Evolutionary conservation across 371 early-diverging fungal species (phyloP).

Genomic region (Mortierella sp.): DNA sequence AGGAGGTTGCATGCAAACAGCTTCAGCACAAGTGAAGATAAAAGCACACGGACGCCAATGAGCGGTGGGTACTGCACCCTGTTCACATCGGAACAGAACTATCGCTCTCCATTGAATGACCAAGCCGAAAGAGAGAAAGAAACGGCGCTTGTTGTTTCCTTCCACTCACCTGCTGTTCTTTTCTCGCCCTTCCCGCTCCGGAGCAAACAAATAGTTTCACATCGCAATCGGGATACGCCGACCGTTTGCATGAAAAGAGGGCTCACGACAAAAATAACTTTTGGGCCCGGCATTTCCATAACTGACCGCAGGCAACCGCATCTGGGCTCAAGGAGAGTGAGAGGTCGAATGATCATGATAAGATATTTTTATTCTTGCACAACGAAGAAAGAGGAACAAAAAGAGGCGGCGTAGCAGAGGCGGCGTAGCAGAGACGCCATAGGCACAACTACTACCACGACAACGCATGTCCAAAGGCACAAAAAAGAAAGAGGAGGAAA

Average conservation of each 20-base stretch:
- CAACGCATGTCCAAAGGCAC: background rate
- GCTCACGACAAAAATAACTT: slow-evolving; percentile 6
- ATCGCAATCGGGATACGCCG: background rate
- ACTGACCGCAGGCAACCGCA: background rate
- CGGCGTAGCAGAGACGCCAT: background rate
- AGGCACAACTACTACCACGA: background rate
- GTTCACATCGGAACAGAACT: background rate
- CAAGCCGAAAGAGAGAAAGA: background rate
- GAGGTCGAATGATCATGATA: no score
- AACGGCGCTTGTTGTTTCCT: background rate
- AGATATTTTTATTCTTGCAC: no score
- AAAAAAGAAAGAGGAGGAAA: background rate
- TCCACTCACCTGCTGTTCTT: background rate
- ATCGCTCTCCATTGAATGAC: background rate
- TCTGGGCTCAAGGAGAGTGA: background rate
- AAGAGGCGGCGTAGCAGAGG: background rate
- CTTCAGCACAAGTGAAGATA: background rate
- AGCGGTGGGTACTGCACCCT: no score
- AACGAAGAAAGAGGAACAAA: background rate
- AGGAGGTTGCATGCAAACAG: background rate
- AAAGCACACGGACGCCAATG: background rate
- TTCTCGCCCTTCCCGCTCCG: background rate
- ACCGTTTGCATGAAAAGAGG: slow-evolving; percentile 1
- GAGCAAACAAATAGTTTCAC: background rate
- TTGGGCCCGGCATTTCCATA: background rate